phyloP scores from a whole-genome alignment of 2,329 filamentous ascomycete species.

The Ophiocordyceps camponoti-floridani region DNA sequence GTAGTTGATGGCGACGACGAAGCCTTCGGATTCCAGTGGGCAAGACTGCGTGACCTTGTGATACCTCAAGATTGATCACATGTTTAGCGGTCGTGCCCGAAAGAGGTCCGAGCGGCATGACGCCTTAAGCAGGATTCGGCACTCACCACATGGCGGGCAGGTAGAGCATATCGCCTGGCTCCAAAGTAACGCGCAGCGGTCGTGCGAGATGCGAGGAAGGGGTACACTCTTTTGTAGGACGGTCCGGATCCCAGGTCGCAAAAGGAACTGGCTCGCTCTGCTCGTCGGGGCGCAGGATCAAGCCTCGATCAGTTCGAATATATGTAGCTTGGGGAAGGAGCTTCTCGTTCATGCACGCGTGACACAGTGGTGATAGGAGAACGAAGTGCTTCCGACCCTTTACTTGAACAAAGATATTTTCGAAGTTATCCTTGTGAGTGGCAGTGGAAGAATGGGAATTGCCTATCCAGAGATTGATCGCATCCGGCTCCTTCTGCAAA shows the following conservation, averaged over 20 bases:
- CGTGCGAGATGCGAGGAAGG: slow-evolving; percentile 38
- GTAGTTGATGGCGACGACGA: slow-evolving; percentile 68
- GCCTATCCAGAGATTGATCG: slow-evolving; percentile 71
- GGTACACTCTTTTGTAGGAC: slow-evolving; percentile 28
- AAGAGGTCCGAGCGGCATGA: neutral
- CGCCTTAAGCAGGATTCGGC: neutral
- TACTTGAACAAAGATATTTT: slow-evolving; percentile 70
- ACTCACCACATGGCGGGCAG: slow-evolving; percentile 61
- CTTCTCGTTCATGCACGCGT: slow-evolving; percentile 50
- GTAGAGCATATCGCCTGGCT: slow-evolving; percentile 66
- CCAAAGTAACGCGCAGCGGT: slow-evolving; percentile 48
- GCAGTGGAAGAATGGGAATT: slow-evolving; percentile 52
- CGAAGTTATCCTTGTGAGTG: slow-evolving; percentile 68
- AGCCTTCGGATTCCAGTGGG: slow-evolving; percentile 47
- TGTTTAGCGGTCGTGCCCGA: neutral
- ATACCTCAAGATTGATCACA: slow-evolving; percentile 27
- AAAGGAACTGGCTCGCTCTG: slow-evolving; percentile 36
- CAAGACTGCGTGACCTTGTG: slow-evolving; percentile 66
- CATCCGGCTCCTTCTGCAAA: slow-evolving; percentile 47
- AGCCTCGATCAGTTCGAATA: slow-evolving; percentile 11
- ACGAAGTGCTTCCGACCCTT: slow-evolving; percentile 58
- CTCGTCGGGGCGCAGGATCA: slow-evolving; percentile 17
- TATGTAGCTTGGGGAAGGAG: slow-evolving; percentile 42
- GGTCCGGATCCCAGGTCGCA: slow-evolving; percentile 58
- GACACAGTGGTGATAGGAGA: slow-evolving; percentile 52